A percentile compares a stretch with the other conserved stretches of the same genome.
Evolutionary conservation across 2,329 filamentous ascomycete genomes (phyloP).

Genomic region (Onygenales sp.): DNA sequence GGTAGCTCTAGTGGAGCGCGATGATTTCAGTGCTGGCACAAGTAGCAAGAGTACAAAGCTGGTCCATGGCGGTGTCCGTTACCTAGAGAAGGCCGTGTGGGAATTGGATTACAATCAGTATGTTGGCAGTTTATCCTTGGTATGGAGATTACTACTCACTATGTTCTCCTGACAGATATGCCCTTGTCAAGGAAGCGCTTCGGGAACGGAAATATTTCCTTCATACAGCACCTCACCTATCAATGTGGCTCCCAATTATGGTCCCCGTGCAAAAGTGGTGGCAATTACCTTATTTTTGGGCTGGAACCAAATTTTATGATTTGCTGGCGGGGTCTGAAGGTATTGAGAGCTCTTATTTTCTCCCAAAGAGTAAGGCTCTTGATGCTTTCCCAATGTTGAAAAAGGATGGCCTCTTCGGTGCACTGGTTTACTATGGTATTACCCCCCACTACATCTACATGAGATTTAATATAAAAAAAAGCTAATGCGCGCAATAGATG

Average conservation of each 20-base stretch:
- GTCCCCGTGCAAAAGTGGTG: slow-evolving; percentile 75
- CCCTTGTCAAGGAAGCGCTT: slow-evolving; percentile 70
- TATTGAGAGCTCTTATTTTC: slow-evolving; percentile 76
- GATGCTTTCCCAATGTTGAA: slow-evolving; percentile 86
- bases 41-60: slow-evolving; percentile 84
- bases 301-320: slow-evolving; percentile 70
- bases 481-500: slow-evolving; percentile 45
- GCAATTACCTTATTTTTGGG: slow-evolving; percentile 68
- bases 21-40: slow-evolving; percentile 73
- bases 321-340: slow-evolving; percentile 76
- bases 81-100: slow-evolving; percentile 79
- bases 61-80: slow-evolving; percentile 75
- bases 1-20: slow-evolving; percentile 71
- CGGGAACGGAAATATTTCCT: slow-evolving; percentile 76
- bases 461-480: background rate
- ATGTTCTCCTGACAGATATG: slow-evolving; percentile 31
- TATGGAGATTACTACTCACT: background rate
- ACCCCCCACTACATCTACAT: background rate
- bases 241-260: slow-evolving; percentile 73
- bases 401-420: slow-evolving; percentile 66
- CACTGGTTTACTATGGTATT: slow-evolving; percentile 72
- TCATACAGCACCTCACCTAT: slow-evolving; percentile 73
- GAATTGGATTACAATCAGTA: slow-evolving; percentile 75
- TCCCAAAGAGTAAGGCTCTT: slow-evolving; percentile 75
- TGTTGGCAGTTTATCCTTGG: slow-evolving; percentile 11